Evolutionary conservation across 257 asterid genomes (phyloP).

Genomic region (Solanum chiquidenum): DNA sequence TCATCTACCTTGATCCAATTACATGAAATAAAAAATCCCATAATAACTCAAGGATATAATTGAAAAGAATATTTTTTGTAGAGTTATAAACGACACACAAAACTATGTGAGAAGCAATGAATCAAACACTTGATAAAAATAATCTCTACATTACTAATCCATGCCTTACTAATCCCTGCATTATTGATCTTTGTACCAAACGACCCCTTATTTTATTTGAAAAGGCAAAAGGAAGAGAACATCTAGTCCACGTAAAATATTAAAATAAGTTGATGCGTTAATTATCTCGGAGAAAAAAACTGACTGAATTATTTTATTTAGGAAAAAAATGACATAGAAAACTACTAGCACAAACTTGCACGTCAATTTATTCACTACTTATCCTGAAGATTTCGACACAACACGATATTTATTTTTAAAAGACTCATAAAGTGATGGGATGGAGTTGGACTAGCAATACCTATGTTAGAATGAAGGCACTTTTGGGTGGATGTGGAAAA

Average conservation of each 20-base stretch:
- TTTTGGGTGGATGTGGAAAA: not conserved
- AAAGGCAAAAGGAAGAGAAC: not conserved
- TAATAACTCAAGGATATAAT: too few relatives aligned
- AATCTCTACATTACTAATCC: too few relatives aligned
- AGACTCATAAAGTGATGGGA: not conserved
- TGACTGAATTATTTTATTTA: not conserved
- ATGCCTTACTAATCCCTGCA: too few relatives aligned
- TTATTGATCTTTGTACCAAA: too few relatives aligned
- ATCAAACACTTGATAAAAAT: too few relatives aligned
- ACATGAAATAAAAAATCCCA: too few relatives aligned
- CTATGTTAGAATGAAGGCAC: not conserved
- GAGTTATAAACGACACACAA: too few relatives aligned
- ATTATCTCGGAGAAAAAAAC: not conserved
- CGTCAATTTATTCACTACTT: not conserved
- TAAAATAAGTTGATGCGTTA: not conserved
- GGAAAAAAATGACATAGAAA: not conserved
- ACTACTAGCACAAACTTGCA: not conserved
- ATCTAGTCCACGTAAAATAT: not conserved
- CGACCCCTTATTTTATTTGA: not conserved
- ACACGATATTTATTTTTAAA: not conserved
- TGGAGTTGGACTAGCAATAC: not conserved
- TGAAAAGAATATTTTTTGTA: too few relatives aligned
- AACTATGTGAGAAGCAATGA: too few relatives aligned
- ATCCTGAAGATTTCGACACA: not conserved
- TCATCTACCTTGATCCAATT: too few relatives aligned